phyloP scores from a whole-genome alignment of 345 rosid species.

The Crucihimalaya himalaica region DNA sequence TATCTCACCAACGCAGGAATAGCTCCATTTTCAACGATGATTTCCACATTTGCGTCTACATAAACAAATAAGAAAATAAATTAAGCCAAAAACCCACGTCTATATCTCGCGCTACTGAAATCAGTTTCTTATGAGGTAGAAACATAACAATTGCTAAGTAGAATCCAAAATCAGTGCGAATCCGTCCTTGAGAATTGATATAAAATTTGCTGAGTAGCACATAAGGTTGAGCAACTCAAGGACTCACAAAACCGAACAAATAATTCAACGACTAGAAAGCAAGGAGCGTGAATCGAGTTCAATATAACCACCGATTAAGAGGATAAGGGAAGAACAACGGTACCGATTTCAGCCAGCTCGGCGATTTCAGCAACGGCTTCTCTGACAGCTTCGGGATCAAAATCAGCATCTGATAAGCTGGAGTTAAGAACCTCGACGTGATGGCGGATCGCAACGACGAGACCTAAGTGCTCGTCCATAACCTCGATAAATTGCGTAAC shows the following conservation, averaged over 20 bases:
- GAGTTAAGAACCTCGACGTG: slow-evolving; percentile 55
- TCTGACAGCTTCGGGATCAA: slow-evolving; percentile 52
- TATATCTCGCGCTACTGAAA: background rate
- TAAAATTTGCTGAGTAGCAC: background rate
- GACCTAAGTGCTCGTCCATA: slow-evolving; percentile 35
- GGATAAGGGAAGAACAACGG: background rate
- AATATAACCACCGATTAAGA: background rate
- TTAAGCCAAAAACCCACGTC: background rate
- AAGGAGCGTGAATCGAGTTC: background rate
- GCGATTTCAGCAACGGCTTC: slow-evolving; percentile 49
- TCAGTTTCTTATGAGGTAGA: background rate
- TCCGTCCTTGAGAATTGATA: background rate
- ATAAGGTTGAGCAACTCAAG: background rate
- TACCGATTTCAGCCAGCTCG: slow-evolving; percentile 63
- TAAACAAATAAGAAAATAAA: background rate
- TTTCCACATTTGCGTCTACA: slow-evolving; percentile 56
- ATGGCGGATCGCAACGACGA: slow-evolving; percentile 40
- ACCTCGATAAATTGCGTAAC: background rate
- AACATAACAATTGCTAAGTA: background rate
- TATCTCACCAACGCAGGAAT: slow-evolving; percentile 60
- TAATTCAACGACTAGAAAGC: background rate
- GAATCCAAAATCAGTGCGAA: background rate
- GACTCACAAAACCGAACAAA: too few relatives aligned
- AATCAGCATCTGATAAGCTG: slow-evolving; percentile 43
- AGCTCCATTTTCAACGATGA: slow-evolving; percentile 63